Evolutionary conservation across 1,284 basidiomycete species (phyloP), one percentile per base, ranked within the genome.

Genomic region (Vanrija pseudolonga): DNA sequence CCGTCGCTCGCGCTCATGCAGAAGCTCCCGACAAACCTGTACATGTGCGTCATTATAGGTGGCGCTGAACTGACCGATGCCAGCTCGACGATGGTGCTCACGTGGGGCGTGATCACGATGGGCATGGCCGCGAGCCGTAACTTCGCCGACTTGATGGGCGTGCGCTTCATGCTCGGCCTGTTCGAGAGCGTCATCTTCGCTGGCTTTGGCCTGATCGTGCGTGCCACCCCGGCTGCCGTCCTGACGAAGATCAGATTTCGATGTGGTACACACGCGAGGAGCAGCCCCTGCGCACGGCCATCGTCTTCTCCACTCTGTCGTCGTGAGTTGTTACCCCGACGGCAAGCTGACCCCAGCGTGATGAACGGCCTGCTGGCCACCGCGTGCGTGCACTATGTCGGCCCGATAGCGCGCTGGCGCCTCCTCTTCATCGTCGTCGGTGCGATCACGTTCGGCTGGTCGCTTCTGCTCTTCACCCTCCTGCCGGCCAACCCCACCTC

Each of bases 221-320:
- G 26, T 6, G 7, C 11, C 26, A 6, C 11, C 6, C 26, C 3
- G 7, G 26, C 26, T 7, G 26, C 26, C 26, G 26, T 26, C 26
- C 26, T 26, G 26, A 26, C 26, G 7, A n/a, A n/a, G n/a, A n/a
- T 11, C 51, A 62, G 61, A 65, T 65, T 39, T 45, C 59, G n/a
- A 63, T 63, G 61, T 63, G 59, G 61, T 65, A 53, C 53, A 58
- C 44, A 17, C 63, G 61, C 26, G 45, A 36, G 12, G 65, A 66
- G 46, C 63, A 63, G 41, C 45, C 41, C 4, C 53, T 47, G 43
- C 51, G 65, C 19, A 57, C 56, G 6, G 59, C 59, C 15, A 47
- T 67, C 49, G 57, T 63, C 14, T 66, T 59, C 57, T 50, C 46
- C 26, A 64, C 62, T 6, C 55, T 66, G 4, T 64, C 62, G 2